Evolutionary conservation across 1,284 basidiomycete genomes (phyloP).

Genomic region (Pseudozyma hubeiensis): DNA sequence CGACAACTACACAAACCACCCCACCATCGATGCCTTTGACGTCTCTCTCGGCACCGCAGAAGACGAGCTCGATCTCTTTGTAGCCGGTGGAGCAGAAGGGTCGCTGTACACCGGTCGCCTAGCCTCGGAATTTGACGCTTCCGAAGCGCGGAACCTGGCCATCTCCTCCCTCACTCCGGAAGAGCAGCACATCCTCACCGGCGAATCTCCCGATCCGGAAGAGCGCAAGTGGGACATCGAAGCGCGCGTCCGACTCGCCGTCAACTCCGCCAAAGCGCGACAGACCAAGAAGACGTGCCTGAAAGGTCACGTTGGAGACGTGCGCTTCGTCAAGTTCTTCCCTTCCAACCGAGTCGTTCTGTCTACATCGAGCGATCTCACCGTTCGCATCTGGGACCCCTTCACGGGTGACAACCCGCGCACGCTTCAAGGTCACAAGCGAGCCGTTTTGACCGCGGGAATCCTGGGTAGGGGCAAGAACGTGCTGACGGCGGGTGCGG

Average conservation of each 20-base stretch:
- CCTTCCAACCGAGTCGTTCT: slow-evolving; percentile 70
- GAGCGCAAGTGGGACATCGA: slow-evolving; percentile 40
- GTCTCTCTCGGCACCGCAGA: slow-evolving; percentile 27
- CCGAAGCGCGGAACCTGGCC: slow-evolving; percentile 6
- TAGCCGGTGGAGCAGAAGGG: slow-evolving; percentile 51
- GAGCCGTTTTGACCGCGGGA: slow-evolving; percentile 73
- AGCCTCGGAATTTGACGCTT: slow-evolving; percentile 11
- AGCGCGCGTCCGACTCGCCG: slow-evolving; percentile 29
- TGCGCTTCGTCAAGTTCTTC: slow-evolving; percentile 59
- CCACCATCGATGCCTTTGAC: slow-evolving; percentile 51
- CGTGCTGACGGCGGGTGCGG: slow-evolving; percentile 75
- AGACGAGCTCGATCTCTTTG: slow-evolving; percentile 40
- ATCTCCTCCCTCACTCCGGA: slow-evolving; percentile 20
- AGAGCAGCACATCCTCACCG: slow-evolving; percentile 15
- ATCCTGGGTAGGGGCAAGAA: slow-evolving; percentile 77
- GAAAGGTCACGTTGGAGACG: slow-evolving; percentile 59
- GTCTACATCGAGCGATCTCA: slow-evolving; percentile 77
- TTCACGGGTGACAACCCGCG: slow-evolving; percentile 71
- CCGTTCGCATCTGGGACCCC: slow-evolving; percentile 75
- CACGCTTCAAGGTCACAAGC: slow-evolving; percentile 77
- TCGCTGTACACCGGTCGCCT: slow-evolving; percentile 33
- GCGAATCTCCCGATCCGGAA: slow-evolving; percentile 22
- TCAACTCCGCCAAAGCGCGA: slow-evolving; percentile 18
- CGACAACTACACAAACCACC: slow-evolving; percentile 49
- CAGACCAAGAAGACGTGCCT: slow-evolving; percentile 32